Conservation (phyloP, 495 filamentous ascomycete species). For the Aspergillus steynii region DNA sequence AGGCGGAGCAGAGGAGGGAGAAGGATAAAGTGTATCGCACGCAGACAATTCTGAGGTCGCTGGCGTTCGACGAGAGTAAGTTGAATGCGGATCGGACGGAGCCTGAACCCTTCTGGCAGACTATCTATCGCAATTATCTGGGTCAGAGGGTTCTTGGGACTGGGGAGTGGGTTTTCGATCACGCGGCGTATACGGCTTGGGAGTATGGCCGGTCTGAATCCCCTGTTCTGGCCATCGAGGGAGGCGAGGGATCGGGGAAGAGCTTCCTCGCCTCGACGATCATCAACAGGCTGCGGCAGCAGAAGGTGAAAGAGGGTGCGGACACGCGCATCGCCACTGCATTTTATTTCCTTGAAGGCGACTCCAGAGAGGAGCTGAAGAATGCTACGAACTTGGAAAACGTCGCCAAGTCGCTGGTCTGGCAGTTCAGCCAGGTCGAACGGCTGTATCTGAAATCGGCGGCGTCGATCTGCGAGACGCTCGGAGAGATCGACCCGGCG, state of each 20-base stretch:
- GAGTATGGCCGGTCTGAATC: conserved; percentile 21
- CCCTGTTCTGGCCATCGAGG: conserved; percentile 28
- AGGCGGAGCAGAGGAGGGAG: too few species aligned
- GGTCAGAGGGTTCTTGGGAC: too few species aligned
- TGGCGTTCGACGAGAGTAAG: too few species aligned
- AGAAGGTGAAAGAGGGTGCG: conserved; percentile 22
- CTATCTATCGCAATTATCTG: too few species aligned
- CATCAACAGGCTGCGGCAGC: conserved; percentile 28
- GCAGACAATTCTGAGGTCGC: too few species aligned
- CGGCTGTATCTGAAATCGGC: conserved; percentile 8
- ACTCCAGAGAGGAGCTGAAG: conserved; percentile 7
- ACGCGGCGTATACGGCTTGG: conserved; percentile 14
- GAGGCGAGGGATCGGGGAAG: conserved; percentile 22
- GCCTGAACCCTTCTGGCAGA: too few species aligned
- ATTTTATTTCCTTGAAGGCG: conserved; percentile 36
- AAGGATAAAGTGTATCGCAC: too few species aligned
- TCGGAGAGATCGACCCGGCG: conserved; percentile 3
- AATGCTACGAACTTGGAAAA: conserved; percentile 6
- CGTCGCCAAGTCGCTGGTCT: conserved; percentile 9
- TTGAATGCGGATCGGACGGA: too few species aligned
- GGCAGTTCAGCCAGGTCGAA: conserved; percentile 9
- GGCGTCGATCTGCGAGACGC: conserved; percentile 2
- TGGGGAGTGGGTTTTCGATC: too few species aligned
- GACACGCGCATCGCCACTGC: conserved; percentile 23
- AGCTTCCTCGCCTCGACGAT: conserved; percentile 31